Evolutionary conservation across 2,329 filamentous ascomycete genomes (phyloP), one percentile per base, ranked within the genome.

Genomic region (Cryphonectria nitschkei): DNA sequence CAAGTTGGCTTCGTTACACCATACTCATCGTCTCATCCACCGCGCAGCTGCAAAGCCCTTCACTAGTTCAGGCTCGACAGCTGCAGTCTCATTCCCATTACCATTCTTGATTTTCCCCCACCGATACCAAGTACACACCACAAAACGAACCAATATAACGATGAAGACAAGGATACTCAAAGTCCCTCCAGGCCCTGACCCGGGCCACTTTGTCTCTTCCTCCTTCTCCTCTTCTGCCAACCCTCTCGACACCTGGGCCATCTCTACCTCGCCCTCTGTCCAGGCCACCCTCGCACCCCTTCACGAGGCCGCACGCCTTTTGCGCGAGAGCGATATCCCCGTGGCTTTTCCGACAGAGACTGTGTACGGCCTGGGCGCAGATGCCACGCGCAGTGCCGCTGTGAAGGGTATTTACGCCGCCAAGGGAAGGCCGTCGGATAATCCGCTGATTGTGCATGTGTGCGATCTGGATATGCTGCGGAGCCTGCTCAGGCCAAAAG

Each of bases 281-380:
- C 73, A 75, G 32, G 76, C 77, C 8, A 78, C 79, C 8, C 71
- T 84, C 54, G 76, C 75, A 1, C 78, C 81, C 37, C 84, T 97
- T 52, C 81, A 84, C 70, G 83, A 89, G 69, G 93, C 93, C 0
- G 93, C 93, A 2, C 78, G 85, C 16, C 86, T 90, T 74, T 84
- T 97, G 50, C 87, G 84, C 67, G 84, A 85, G 26, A 90, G 87
- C 67, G 87, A 93, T 78, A 87, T 87, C 3, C 96, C 96, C 5
- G 94, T 99, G 64, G 96, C 93, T 1, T 99, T 99, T 79, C 96
- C 96, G 0, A 99, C 96, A 0, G 96, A 99, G 82, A 99, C 96
- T 0, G 96, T 99, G 0, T 99, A 99, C 79, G 96, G 96, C 0
- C 87, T 99, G 9, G 96, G 94, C n/a, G 96, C 96, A 19, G 96